Evolutionary conservation across 2,329 filamentous ascomycete species (phyloP).

Genomic region (Microcyclosporella mali): DNA sequence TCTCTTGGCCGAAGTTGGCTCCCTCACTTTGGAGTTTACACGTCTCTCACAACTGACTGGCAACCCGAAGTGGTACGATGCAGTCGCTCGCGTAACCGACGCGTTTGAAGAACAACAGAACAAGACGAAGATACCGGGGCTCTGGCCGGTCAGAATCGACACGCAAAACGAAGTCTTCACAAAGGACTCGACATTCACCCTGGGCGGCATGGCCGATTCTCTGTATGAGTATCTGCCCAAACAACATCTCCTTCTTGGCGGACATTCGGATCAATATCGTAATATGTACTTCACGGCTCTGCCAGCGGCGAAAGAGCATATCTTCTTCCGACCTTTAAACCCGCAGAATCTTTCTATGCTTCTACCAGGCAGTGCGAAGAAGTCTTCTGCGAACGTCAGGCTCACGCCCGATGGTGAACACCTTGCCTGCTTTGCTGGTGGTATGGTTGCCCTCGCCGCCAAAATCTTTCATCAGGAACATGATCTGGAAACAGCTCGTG

Average conservation of each 20-base stretch:
- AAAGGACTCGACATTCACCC: conserved; percentile 28
- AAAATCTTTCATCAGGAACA: conserved; percentile 50
- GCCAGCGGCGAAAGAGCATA: conserved; percentile 42
- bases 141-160: conserved; percentile 56
- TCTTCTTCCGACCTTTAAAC: conserved; percentile 42
- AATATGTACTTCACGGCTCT: conserved; percentile 45
- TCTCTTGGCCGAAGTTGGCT: conserved; percentile 51
- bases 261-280: conserved; percentile 35
- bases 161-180: conserved; percentile 32
- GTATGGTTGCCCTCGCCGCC: conserved; percentile 62
- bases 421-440: conserved; percentile 64
- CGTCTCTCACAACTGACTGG: conserved; percentile 58
- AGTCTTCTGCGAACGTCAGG: conserved; percentile 8
- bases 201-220: conserved; percentile 33
- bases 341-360: conserved; percentile 32
- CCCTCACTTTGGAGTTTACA: conserved; percentile 57
- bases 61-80: conserved; percentile 57
- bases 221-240: conserved; percentile 33
- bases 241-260: conserved; percentile 24
- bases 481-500: conserved; percentile 52
- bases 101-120: conserved; percentile 51
- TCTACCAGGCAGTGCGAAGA: conserved; percentile 16
- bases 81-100: conserved; percentile 53
- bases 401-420: conserved; percentile 18
- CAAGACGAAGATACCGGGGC: conserved; percentile 52